phyloP scores from a whole-genome alignment of 371 early-diverging fungal genomes.

The Smittium culicis region DNA sequence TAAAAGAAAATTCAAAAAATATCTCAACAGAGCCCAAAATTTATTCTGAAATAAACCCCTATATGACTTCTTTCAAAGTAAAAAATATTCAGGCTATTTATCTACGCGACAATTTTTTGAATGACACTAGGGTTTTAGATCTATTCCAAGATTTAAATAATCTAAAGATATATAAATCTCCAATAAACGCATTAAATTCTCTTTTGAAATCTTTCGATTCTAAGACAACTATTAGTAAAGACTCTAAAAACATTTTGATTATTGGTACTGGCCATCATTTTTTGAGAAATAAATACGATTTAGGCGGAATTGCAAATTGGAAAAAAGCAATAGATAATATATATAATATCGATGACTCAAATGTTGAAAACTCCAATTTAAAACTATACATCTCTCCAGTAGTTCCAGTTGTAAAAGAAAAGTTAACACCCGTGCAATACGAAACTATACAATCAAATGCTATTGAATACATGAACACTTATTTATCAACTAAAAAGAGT shows the following conservation, averaged over 20 bases:
- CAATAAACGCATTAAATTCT: not conserved
- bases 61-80: constrained; percentile 11
- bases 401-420: constrained; percentile 23
- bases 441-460: constrained; percentile 30
- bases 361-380: constrained; percentile 14
- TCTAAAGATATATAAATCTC: constrained; percentile 4
- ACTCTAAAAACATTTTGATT: constrained; percentile 34
- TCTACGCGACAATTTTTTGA: not conserved
- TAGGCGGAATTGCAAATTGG: constrained; percentile 34
- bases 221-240: not conserved
- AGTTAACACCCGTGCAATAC: constrained; percentile 30
- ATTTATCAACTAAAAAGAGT: constrained; percentile 23
- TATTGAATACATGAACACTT: constrained; percentile 41
- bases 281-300: constrained; percentile 32
- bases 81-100: not conserved
- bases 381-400: constrained; percentile 30
- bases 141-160: constrained; percentile 11
- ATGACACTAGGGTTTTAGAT: constrained; percentile 13
- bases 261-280: constrained; percentile 47
- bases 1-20: constrained; percentile 20
- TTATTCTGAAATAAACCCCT: constrained; percentile 11
- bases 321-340: constrained; percentile 33
- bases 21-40: constrained; percentile 30
- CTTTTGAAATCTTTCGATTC: not conserved
- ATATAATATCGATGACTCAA: constrained; percentile 17